Percentiles rank a stretch among this genome's conserved stretches.
Conservation (phyloP, 441 rosid species). For the Mallotus repandus region DNA sequence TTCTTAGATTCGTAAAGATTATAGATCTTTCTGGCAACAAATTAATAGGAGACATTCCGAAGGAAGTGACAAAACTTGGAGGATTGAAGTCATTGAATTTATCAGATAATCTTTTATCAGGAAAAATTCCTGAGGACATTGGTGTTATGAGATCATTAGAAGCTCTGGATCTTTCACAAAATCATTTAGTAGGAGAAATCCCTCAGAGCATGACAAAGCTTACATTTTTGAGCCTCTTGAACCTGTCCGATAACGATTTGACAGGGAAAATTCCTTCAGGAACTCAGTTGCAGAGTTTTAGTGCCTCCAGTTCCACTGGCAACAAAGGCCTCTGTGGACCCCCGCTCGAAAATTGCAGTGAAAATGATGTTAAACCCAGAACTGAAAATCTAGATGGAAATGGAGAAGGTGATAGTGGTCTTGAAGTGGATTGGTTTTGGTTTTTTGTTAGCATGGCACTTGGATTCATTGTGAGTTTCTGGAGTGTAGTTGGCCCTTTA, state of each 20-base stretch:
- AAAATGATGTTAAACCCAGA: background rate
- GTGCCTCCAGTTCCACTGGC: slow-evolving; percentile 17
- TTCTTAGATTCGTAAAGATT: background rate
- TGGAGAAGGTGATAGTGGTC: background rate
- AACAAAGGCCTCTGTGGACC: slow-evolving; percentile 29
- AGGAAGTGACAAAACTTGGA: slow-evolving; percentile 5
- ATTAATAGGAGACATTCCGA: slow-evolving; percentile 16
- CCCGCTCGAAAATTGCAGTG: slow-evolving; percentile 15
- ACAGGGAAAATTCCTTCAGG: slow-evolving; percentile 22
- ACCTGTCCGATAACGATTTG: slow-evolving; percentile 27
- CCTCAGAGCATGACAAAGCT: slow-evolving; percentile 15
- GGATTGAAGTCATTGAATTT: slow-evolving; percentile 19
- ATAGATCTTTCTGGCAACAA: slow-evolving; percentile 17
- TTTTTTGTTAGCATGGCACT: slow-evolving; percentile 8
- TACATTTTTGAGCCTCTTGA: slow-evolving; percentile 26
- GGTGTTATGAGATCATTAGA: slow-evolving; percentile 23
- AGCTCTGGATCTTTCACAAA: slow-evolving; percentile 23
- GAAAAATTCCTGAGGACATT: background rate
- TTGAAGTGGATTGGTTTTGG: too few relatives aligned
- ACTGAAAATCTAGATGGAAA: too few relatives aligned
- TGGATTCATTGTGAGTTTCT: too few relatives aligned
- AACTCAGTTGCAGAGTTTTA: slow-evolving; percentile 29
- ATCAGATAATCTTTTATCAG: slow-evolving; percentile 5
- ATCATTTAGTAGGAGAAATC: slow-evolving; percentile 19
- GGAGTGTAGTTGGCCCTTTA: background rate